Conservation (phyloP, 106 monocot genomes). For the Acanthochlamys bracteata region DNA sequence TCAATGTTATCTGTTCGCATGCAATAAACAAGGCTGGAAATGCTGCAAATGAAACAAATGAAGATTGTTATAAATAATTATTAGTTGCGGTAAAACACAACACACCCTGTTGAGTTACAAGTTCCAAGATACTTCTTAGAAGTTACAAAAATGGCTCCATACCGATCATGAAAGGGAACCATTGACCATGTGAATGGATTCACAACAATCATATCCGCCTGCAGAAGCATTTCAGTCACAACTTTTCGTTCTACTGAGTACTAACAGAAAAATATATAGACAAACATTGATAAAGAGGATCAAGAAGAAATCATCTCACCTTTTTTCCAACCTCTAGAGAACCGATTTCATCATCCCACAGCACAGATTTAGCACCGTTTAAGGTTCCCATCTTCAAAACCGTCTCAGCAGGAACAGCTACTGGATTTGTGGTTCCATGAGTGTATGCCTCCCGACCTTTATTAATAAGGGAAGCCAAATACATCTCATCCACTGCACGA, state of each 20-base stretch:
- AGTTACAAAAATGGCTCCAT: constrained; percentile 3
- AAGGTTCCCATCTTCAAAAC: constrained; percentile 81
- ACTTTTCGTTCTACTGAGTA: too few relatives aligned
- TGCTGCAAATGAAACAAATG: constrained; percentile 37
- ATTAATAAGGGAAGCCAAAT: constrained; percentile 85
- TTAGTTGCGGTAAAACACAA: too few relatives aligned
- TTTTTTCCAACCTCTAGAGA: constrained; percentile 86
- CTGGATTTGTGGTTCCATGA: constrained; percentile 66
- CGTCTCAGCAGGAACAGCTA: constrained; percentile 62
- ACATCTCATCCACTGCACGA: constrained; percentile 87
- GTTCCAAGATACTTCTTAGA: too few relatives aligned
- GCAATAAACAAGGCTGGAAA: constrained; percentile 75
- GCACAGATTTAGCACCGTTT: constrained; percentile 80
- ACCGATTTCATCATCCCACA: constrained; percentile 91
- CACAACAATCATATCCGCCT: constrained; percentile 78
- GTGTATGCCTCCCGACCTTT: constrained; percentile 67
- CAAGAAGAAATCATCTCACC: constrained; percentile 22
- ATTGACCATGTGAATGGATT: constrained; percentile 87
- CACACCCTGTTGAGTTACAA: too few relatives aligned
- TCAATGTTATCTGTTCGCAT: constrained; percentile 88
- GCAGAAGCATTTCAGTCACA: too few relatives aligned
- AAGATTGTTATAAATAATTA: too few relatives aligned
- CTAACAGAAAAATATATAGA: too few relatives aligned
- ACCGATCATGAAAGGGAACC: constrained; percentile 85
- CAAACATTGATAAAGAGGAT: too few relatives aligned